A percentile compares a stretch with the other conserved stretches of the same genome.
Conservation (phyloP, 331 rosid species). For the Malus hybrid region DNA sequence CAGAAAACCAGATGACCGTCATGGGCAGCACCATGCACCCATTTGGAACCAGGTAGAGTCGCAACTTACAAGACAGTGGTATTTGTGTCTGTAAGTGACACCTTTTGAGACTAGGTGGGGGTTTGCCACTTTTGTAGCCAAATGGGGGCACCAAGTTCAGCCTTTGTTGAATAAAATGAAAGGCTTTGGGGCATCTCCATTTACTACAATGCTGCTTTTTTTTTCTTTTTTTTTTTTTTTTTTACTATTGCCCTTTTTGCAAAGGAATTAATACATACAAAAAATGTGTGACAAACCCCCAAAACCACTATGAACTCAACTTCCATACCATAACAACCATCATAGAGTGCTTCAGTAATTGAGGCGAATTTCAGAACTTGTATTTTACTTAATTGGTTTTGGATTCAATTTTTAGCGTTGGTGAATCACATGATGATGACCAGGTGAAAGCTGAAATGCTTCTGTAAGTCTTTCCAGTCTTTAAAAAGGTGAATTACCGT, state of each 20-base stretch:
- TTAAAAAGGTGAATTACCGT: too few relatives aligned
- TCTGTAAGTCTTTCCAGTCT: accelerated
- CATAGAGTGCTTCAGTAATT: too few relatives aligned
- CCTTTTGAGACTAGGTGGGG: constrained; percentile 22
- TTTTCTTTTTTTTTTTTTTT: background rate
- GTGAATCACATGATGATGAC: too few relatives aligned
- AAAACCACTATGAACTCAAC: background rate
- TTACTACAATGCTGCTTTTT: background rate
- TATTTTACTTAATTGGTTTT: too few relatives aligned
- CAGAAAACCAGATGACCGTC: background rate
- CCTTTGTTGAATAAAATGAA: constrained; percentile 27
- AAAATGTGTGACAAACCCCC: background rate
- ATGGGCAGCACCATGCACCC: background rate
- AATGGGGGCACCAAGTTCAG: constrained; percentile 16
- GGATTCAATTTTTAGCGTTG: accelerated
- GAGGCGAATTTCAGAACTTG: too few relatives aligned
- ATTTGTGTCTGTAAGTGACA: constrained; percentile 23
- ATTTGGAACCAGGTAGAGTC: background rate
- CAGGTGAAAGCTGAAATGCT: accelerated
- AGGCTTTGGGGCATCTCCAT: constrained; percentile 12
- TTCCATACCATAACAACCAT: background rate
- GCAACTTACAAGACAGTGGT: constrained; percentile 5
- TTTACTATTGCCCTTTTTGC: background rate
- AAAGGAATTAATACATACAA: constrained; percentile 5
- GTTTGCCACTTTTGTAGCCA: constrained; percentile 1